Base-by-base conservation (phyloP, 2,329 filamentous ascomycete genomes). In the Calonectria montana region DNA sequence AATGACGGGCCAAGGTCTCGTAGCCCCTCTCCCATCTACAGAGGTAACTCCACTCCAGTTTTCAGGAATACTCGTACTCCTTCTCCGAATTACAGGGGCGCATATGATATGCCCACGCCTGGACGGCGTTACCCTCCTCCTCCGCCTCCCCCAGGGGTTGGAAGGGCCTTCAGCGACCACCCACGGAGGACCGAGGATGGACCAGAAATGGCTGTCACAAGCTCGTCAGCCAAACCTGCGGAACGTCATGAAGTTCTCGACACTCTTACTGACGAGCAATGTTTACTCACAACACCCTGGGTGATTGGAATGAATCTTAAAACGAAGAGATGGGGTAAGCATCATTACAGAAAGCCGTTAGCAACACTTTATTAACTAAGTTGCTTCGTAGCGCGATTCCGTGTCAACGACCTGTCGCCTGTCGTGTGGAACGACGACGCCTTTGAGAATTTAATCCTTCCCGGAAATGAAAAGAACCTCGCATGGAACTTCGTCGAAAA, bases 261-360 rank as follows among this genome's bases (percentile, higher is more conserved):
- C 3, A 6, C 65, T 29, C 65, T 68, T 12, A 53, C 55, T 16
- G 65, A 67, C 31, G 21, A 27, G 8, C 41, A 68, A 15, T 68
- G 65, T 21, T 21, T 68, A 18, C 31, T 68, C 16, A 13, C 55
- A 23, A 37, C 23, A 2, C 15, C 65, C 65, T 31, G 47, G 31
- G 57, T 69, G 12, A 69, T 37, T 39, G 67, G 67, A n/a, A 21
- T 64, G 8, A 47, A 63, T 29, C n/a, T 69, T 2, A 64, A 21
- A 8, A 62, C 47, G 1, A 69, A 69, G 27, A 4, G 47, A 27
- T 69, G 67, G 67, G 37, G 67, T 64, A 57, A 16, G 48, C 18
- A 7, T 15, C 18, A 5, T 15, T n/a, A 15, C 7, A 25, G 13
- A 37, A 64, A 15, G 9, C 4, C 5, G 16, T 10, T 25, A 4